Evolutionary conservation across 345 rosid genomes (phyloP).

Genomic region (Linum trigynum): DNA sequence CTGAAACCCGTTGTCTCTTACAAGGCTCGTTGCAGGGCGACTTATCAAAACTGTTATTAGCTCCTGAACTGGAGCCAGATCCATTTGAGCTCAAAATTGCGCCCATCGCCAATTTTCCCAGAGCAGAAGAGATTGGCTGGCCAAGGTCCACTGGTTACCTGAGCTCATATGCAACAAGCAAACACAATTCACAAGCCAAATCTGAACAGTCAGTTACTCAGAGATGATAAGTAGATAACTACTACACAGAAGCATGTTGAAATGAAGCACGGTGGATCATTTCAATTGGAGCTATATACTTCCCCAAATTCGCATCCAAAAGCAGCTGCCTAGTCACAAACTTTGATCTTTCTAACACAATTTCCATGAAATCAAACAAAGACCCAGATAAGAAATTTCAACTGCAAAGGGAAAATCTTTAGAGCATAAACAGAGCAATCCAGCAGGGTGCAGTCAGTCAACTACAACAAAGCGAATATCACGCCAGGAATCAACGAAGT

Average conservation of each 20-base stretch:
- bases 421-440: background rate
- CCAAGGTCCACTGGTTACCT: background rate
- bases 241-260: background rate
- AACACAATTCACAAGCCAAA: background rate
- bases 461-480: background rate
- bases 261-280: background rate
- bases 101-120: conserved; percentile 36
- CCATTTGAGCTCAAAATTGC: conserved; percentile 38
- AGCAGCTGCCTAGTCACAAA: too few relatives aligned
- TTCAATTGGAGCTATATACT: too few relatives aligned
- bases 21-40: conserved; percentile 18
- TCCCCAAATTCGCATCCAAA: too few relatives aligned
- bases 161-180: background rate
- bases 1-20: conserved; percentile 38
- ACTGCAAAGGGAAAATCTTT: background rate
- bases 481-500: background rate
- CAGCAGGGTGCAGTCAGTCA: too few relatives aligned
- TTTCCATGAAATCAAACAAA: too few relatives aligned
- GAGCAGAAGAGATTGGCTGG: background rate
- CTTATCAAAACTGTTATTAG: conserved; percentile 20
- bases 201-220: background rate
- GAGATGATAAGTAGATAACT: background rate
- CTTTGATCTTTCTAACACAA: too few relatives aligned
- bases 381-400: background rate
- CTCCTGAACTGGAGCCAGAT: conserved; percentile 27